phyloP scores from a whole-genome alignment of 371 early-diverging fungal genomes.

The Apophysomyces elegans region DNA sequence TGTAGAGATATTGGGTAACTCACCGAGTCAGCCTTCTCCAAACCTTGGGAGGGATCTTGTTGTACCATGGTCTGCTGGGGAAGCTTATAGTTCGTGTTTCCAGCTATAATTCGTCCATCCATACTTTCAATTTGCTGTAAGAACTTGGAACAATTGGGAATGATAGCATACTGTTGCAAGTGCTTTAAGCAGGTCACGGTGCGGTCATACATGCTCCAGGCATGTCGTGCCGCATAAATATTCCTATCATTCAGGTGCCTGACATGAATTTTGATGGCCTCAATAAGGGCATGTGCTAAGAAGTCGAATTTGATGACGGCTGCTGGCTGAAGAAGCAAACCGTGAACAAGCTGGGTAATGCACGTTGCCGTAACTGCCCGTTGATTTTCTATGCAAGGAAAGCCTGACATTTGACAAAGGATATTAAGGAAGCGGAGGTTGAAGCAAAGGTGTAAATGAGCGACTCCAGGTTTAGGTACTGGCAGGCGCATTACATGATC shows the following conservation, averaged over 20 bases:
- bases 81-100: background rate
- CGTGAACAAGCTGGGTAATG: constrained; percentile 40
- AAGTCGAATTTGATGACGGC: constrained; percentile 37
- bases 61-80: too few relatives aligned
- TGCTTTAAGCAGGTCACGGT: constrained; percentile 32
- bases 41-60: background rate
- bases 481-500: constrained; percentile 33
- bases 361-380: constrained; percentile 32
- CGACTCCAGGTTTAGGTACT: constrained; percentile 25
- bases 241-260: constrained; percentile 29
- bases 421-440: constrained; percentile 23
- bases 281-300: constrained; percentile 27
- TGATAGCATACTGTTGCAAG: constrained; percentile 30
- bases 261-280: constrained; percentile 36
- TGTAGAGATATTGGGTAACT: background rate
- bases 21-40: background rate
- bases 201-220: constrained; percentile 42
- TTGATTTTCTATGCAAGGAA: constrained; percentile 28
- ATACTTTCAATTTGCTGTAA: constrained; percentile 37
- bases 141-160: constrained; percentile 43
- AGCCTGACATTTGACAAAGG: constrained; percentile 21
- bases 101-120: constrained; percentile 17
- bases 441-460: constrained; percentile 32
- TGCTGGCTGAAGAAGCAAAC: constrained; percentile 29
- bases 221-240: constrained; percentile 31